Base-by-base conservation (phyloP, 345 rosid genomes). In the Adansonia digitata region DNA sequence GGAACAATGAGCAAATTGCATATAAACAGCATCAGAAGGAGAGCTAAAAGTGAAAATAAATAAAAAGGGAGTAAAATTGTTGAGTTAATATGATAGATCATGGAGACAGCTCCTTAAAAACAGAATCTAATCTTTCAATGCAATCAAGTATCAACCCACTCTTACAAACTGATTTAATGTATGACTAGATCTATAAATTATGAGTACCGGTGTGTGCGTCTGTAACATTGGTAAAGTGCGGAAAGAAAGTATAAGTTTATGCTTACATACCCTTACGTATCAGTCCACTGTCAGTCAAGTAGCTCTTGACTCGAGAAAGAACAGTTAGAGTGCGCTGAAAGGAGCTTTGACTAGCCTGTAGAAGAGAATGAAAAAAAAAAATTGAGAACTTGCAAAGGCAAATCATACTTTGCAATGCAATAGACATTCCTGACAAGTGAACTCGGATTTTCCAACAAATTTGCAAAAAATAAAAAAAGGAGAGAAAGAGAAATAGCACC, bases 291-390 rank as follows among this genome's bases (percentile, higher is more conserved):
- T 73, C 69, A 29, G 75, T 83, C 45, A 93, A 65, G 48, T 37
- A 85, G 64, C 84, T 85, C 78, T 88, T 87, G 64, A 89, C 82
- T 80, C 98, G 89, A 66, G 81, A 77, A 71, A 95, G 77, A 79
- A 93, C 83, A 73, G 84, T 67, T 75, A 90, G 75, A 81, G 86
- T 82, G 60, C 90, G 90, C 77, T 91, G 98, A 82, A 43, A 92
- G 82, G 83, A 63, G 79, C 75, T 82, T 84, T 95, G 98, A 51
- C 83, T 87, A 77, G 90, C 97, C 97, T 92, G 84, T 49, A 72
- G 83, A 39, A 74, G 73, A 66, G 26, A 59, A 52, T 63, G 45
- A 11, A 66, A 77, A 37, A 53, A 26, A 11, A 24, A 53, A 8
- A 20, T 7, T 18, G 13, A 56, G 35, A 14, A 56, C 34, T 26